Conservation (phyloP, 305 asterid species). For the Withania somnifera region DNA sequence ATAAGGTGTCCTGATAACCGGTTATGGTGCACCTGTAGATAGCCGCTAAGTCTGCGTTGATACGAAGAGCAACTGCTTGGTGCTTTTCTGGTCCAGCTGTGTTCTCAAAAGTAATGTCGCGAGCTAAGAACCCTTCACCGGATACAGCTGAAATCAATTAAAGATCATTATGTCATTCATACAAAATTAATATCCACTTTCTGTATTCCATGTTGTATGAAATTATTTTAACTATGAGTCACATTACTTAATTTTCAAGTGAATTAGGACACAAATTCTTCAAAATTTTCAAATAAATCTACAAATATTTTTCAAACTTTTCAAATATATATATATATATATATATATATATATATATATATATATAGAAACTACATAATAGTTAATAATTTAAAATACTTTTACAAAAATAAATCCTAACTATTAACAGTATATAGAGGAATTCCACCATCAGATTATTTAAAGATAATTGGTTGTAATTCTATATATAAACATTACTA, state of each 20-base stretch:
- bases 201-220: not conserved
- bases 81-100: conserved; percentile 66
- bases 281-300: not conserved
- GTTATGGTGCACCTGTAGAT: conserved; percentile 46
- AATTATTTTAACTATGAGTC: not conserved
- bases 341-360: no score
- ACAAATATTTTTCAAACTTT: not conserved
- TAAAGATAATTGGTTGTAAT: not conserved
- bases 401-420: not conserved
- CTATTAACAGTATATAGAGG: not conserved
- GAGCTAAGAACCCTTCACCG: conserved; percentile 72
- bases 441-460: not conserved
- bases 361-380: not conserved
- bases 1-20: conserved; percentile 74
- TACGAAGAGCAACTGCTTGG: conserved; percentile 86
- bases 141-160: conserved; percentile 47
- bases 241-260: not conserved
- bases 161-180: not conserved
- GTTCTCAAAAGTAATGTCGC: conserved; percentile 68
- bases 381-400: not conserved
- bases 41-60: conserved; percentile 60
- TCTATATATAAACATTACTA: not conserved
- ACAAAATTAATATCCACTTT: not conserved
- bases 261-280: not conserved
- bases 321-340: not conserved